These are phyloP conservation scores for Podila minutissima DNA, from an alignment of 192 early-diverging fungal species.

Conservation along the genomic window DNA sequence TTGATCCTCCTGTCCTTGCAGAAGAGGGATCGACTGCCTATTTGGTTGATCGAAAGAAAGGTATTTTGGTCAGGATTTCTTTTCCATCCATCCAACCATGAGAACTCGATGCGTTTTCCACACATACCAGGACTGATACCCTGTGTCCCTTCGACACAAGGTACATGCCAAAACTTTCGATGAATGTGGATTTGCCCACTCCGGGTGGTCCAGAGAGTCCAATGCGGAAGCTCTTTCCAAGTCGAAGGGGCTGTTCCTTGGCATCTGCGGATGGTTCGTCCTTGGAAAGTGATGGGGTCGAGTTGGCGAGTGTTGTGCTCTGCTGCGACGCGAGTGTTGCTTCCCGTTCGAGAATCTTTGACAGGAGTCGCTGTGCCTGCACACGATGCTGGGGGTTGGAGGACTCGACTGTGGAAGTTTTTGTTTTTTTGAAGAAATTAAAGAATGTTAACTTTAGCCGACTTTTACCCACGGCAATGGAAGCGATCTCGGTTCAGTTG, in stretches of 20 bases:
- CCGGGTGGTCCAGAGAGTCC: constrained; percentile 84
- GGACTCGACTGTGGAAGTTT: constrained; percentile 69
- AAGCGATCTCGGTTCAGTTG: too few species aligned
- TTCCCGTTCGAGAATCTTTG: constrained; percentile 56
- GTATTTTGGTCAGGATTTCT: too few species aligned
- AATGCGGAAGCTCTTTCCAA: constrained; percentile 72
- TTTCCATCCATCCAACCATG: not conserved
- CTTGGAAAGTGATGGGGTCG: constrained; percentile 12
- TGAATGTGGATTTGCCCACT: constrained; percentile 89
- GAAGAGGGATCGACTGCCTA: constrained; percentile 90
- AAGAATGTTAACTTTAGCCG: not conserved
- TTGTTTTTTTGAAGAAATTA: not conserved
- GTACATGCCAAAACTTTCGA: constrained; percentile 84
- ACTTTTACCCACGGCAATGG: too few species aligned
- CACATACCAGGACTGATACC: constrained; percentile 75
- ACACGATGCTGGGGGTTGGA: constrained; percentile 68
- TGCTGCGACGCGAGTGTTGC: constrained; percentile 31
- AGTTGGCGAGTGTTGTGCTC: constrained; percentile 17
- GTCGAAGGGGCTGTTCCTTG: constrained; percentile 24
- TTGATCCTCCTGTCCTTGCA: constrained; percentile 80
- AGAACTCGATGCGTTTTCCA: not conserved
- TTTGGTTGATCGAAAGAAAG: not conserved
- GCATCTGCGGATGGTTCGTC: not conserved
- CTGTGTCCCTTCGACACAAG: constrained; percentile 72
- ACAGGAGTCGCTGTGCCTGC: constrained; percentile 71